Evolutionary conservation across 2,329 filamentous ascomycete genomes (phyloP).

Genomic region (Pseudogymnoascus sp.): DNA sequence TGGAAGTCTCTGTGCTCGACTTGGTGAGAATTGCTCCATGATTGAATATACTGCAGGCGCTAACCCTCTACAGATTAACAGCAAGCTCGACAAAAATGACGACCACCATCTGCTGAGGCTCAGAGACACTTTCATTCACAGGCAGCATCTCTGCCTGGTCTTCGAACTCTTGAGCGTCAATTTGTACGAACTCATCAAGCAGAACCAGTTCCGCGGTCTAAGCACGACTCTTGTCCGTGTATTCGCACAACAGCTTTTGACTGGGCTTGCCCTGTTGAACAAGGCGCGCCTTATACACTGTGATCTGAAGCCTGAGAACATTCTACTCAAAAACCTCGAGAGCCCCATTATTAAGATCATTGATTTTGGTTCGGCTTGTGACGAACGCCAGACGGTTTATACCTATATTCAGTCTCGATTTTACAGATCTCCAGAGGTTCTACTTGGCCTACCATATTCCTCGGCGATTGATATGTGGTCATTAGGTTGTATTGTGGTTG

Average conservation of each 20-base stretch:
- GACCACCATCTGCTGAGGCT: constrained; percentile 91
- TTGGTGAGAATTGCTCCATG: constrained; percentile 49
- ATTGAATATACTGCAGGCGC: constrained; percentile 12
- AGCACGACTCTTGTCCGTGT: constrained; percentile 96
- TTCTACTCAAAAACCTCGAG: constrained; percentile 93
- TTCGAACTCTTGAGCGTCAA: constrained; percentile 97
- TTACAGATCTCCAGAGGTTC: constrained; percentile 91
- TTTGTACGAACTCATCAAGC: constrained; percentile 96
- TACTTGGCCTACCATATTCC: constrained; percentile 92
- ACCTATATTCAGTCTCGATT: constrained; percentile 98
- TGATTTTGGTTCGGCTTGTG: constrained; percentile 96
- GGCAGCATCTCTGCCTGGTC: constrained; percentile 91
- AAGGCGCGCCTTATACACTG: constrained; percentile 97
- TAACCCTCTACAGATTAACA: constrained; percentile 63
- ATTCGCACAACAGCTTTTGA: constrained; percentile 93
- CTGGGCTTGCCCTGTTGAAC: constrained; percentile 83
- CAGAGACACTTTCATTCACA: constrained; percentile 97
- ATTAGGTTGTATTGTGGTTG: constrained; percentile 93
- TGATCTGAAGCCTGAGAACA: constrained; percentile 97
- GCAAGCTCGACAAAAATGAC: constrained; percentile 97
- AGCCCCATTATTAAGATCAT: constrained; percentile 99
- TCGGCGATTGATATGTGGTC: constrained; percentile 99
- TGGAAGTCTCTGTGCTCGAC: constrained; percentile 97
- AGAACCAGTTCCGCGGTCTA: constrained; percentile 95
- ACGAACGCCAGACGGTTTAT: constrained; percentile 96